Base-by-base conservation (phyloP, 2,329 filamentous ascomycete species). In the Fusarium odoratissimum region DNA sequence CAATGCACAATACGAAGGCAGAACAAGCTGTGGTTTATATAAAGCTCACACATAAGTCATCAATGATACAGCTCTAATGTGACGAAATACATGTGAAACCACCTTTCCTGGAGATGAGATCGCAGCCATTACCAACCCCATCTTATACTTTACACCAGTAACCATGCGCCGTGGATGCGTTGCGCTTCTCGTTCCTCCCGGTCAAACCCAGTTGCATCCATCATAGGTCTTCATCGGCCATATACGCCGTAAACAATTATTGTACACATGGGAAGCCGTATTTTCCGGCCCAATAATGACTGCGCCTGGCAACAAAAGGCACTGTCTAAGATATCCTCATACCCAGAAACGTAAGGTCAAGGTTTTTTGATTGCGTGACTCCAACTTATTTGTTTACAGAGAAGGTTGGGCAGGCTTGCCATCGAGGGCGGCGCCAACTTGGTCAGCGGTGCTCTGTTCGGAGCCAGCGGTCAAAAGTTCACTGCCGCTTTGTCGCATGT, bases 401-500 rank as follows among this genome's bases (percentile, higher is more conserved):
- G 87, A 83, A 48, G 87, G 83, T 81, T 87, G 86, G 44, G 83
- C 82, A 69, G 84, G 82, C 64, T 76, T 77, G 55, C 82, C 80
- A 41, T 85, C 86, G n/a, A 89, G 80, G 19, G 84, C 86, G 9
- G 85, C 84, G 48, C 84, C 84, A 44, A 89, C 80, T 77, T 85
- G 83, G 48, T 87, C 84, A 3, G 85, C 86, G 9, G 87, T 89
- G 68, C 79, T 83, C 59, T 78, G 78, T 56, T 81, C 83, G 8
- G 79, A 76, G 40, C 85, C 86, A 17, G 84, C 86, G 17, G 87
- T 89, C 68, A 91, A 78, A 41, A 90, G 81, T 81, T 97, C 94
- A 80, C 93, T 92, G 72, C 94, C 94, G 79, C 93, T 90, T 89
- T 97, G 94, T 83, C 96, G 93, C 94, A 97, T 96, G 83, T 93